These are phyloP conservation scores for Dictyostelium intermedium DNA, from an alignment of 78 protist genomes.

Conservation along the genomic window DNA sequence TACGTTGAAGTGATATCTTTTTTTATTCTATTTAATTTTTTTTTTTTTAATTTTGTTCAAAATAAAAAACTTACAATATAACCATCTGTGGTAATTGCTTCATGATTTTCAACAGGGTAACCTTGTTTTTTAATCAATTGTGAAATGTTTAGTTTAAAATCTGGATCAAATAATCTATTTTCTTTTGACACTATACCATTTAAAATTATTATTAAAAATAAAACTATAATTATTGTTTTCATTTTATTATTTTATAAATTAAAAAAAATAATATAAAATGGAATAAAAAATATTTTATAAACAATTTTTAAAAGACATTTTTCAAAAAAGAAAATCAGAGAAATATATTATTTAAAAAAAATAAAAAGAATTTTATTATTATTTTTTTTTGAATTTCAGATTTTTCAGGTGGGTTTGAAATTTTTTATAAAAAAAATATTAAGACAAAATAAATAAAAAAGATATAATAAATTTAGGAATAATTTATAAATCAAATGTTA, in stretches of 20 bases:
- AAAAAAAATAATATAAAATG: no score
- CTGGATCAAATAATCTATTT: not conserved
- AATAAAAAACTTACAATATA: constrained; percentile 32
- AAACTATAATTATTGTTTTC: not conserved
- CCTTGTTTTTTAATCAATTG: constrained; percentile 54
- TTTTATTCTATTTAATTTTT: not conserved
- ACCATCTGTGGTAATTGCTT: constrained; percentile 67
- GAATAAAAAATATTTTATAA: not conserved
- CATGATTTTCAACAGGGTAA: constrained; percentile 67
- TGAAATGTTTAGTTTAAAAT: not conserved
- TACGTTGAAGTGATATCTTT: constrained; percentile 57
- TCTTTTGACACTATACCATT: not conserved
- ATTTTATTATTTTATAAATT: not conserved
- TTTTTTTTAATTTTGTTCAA: not conserved
- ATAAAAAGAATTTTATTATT: no score
- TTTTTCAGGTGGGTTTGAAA: no score
- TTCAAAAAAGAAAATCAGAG: no score
- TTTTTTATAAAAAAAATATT: no score
- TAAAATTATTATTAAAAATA: not conserved
- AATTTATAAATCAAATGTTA: no score
- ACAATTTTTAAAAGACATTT: not conserved
- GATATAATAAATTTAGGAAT: no score
- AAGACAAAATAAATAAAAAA: no score
- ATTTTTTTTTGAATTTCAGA: no score
- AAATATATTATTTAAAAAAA: no score